These are phyloP conservation scores for Uronychia binucleata DNA, from an alignment of 73 alveolate species.

Conservation along the genomic window DNA sequence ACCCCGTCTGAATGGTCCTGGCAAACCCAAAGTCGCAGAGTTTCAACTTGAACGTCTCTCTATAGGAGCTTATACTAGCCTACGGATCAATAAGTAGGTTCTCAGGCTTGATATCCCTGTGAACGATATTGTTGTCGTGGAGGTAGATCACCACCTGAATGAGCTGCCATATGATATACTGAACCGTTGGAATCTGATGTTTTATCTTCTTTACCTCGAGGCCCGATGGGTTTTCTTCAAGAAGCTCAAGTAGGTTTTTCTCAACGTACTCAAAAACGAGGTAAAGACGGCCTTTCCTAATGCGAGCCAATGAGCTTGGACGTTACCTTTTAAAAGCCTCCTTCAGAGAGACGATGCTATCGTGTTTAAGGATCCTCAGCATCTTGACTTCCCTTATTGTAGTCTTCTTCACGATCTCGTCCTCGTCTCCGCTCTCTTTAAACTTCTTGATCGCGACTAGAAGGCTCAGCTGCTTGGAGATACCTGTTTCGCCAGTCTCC, in stretches of 20 bases:
- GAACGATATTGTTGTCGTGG: slow-evolving; percentile 69
- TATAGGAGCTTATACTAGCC: slow-evolving; percentile 1
- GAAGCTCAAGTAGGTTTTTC: slow-evolving; percentile 92
- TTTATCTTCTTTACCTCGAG: slow-evolving; percentile 58
- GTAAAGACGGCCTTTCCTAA: slow-evolving; percentile 91
- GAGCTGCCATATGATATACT: slow-evolving; percentile 62
- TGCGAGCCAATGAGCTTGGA: neutral
- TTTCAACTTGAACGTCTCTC: slow-evolving; percentile 64
- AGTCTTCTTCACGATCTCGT: slow-evolving; percentile 92
- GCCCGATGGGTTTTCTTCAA: slow-evolving; percentile 94
- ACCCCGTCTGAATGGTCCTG: slow-evolving; percentile 59
- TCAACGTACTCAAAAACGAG: slow-evolving; percentile 98
- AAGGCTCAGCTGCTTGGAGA: neutral
- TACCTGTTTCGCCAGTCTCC: slow-evolving; percentile 78
- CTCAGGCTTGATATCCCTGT: slow-evolving; percentile 90
- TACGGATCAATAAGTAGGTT: slow-evolving; percentile 69
- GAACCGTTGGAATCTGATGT: slow-evolving; percentile 38
- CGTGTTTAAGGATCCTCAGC: slow-evolving; percentile 88
- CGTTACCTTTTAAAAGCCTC: slow-evolving; percentile 92
- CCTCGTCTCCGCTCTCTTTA: slow-evolving; percentile 92
- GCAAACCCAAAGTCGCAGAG: slow-evolving; percentile 92
- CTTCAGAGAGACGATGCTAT: slow-evolving; percentile 88
- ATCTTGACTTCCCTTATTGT: slow-evolving; percentile 94
- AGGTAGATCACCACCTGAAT: slow-evolving; percentile 61
- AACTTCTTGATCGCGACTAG: slow-evolving; percentile 96